Base-by-base conservation (phyloP, 176 grass and related monocot species). In the Cocos nucifera region DNA sequence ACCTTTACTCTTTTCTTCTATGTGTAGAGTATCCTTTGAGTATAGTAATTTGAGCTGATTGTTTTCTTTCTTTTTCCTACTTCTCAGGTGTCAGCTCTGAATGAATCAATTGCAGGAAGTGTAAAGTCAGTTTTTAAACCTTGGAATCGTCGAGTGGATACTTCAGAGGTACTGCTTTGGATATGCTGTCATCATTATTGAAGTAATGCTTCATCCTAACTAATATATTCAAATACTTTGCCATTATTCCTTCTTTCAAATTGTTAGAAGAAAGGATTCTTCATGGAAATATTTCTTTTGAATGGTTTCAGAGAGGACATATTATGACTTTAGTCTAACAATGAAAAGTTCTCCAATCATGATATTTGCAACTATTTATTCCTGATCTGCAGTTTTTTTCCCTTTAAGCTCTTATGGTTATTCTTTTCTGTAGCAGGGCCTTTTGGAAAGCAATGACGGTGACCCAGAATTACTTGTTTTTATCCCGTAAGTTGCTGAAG, bases 381-480 rank as follows among this genome's bases (percentile, higher is more conserved):
- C 28, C 19, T 55, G 50, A 51, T 69, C 17, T 29, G 14, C 8
- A 23, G 44, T 61, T 65, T 67, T 22, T 70, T 52, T 73, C 4
- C 28, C 5, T 17, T 2, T 53, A 23, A 70, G 74, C 73, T 66
- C 65, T 75, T 73, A 78, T 74, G 22, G 57, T 5, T 50, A 73
- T 78, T 70, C 67, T 85, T 30, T 72, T 53, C 18, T 81, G 48
- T 65, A 54, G 44, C 74, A 98, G 93, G 87, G 85, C 32, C 76
- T 80, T 81, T 77, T 98, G 73, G 93, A 98, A 82, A 98, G 93
- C 70, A 98, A 92, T 80, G 87, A 92, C 26, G 93, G 67, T 83
- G 93, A 98, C 64, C 81, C 87, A 66, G 93, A 98, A 77, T 85
- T 92, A 73, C 69, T 98, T 61, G 50, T 98, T 88, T 97, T 92